These are phyloP conservation scores for Aureobasidium namibiae DNA, from an alignment of 2,329 filamentous ascomycete genomes.

Conservation along the genomic window DNA sequence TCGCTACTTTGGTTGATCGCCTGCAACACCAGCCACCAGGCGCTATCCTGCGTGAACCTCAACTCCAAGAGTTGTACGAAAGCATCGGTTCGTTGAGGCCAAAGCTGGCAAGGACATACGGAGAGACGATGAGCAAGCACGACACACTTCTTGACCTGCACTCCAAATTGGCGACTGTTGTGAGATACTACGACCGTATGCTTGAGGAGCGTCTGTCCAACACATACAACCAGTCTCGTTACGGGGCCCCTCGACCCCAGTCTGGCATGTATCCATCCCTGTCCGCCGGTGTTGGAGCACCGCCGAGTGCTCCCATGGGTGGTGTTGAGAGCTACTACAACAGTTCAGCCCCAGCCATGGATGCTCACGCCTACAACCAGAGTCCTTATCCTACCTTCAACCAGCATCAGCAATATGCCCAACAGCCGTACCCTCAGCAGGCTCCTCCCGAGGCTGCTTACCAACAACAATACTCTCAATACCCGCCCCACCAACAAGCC, in stretches of 20 bases:
- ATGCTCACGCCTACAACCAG: constrained; percentile 42
- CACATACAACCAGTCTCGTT: constrained; percentile 72
- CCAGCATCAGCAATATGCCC: constrained; percentile 29
- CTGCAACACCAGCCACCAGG: constrained; percentile 91
- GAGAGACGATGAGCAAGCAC: constrained; percentile 99
- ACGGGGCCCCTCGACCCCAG: constrained; percentile 36
- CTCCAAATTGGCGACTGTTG: constrained; percentile 89
- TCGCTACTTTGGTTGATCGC: constrained; percentile 86
- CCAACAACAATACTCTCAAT: constrained; percentile 26
- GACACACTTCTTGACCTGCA: constrained; percentile 91
- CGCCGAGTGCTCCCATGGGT: constrained; percentile 34
- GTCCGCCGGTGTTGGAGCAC: constrained; percentile 38
- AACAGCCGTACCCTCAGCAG: constrained; percentile 28
- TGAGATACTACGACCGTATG: constrained; percentile 97
- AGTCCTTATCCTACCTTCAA: constrained; percentile 43
- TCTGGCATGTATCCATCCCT: constrained; percentile 65
- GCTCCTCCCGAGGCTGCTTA: constrained; percentile 18
- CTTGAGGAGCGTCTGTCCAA: constrained; percentile 89
- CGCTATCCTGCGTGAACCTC: constrained; percentile 90
- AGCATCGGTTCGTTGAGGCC: constrained; percentile 89
- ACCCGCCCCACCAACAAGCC: constrained; percentile 17
- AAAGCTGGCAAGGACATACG: constrained; percentile 90
- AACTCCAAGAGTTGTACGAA: constrained; percentile 96
- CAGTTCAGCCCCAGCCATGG: constrained; percentile 47
- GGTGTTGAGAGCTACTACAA: constrained; percentile 77